These are phyloP conservation scores for Stachybotrys chlorohalonatus DNA, from an alignment of 2,329 filamentous ascomycete species.

Conservation along the genomic window DNA sequence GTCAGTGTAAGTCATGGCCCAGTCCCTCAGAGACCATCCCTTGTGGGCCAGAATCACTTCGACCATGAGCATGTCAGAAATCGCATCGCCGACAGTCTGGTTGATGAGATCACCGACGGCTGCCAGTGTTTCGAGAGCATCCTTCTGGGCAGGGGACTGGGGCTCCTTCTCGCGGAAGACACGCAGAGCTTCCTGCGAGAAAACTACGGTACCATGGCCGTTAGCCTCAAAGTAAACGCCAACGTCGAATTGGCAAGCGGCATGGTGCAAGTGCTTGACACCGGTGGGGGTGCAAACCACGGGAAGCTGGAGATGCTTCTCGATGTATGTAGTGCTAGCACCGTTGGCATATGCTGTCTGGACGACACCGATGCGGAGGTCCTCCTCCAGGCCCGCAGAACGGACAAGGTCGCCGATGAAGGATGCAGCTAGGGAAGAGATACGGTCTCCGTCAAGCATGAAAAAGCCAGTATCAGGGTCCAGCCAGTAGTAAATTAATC, in stretches of 20 bases:
- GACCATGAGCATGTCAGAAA: slow-evolving; percentile 92
- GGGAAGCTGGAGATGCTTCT: slow-evolving; percentile 77
- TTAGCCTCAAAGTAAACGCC: slow-evolving; percentile 99
- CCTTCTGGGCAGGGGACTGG: slow-evolving; percentile 84
- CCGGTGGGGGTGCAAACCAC: slow-evolving; percentile 91
- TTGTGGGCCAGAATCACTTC: slow-evolving; percentile 96
- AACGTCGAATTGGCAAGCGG: slow-evolving; percentile 88
- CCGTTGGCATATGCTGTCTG: slow-evolving; percentile 98
- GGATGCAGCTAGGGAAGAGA: slow-evolving; percentile 85
- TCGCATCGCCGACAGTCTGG: slow-evolving; percentile 92
- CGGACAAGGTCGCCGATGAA: slow-evolving; percentile 87
- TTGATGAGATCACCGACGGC: slow-evolving; percentile 90
- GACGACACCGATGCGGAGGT: slow-evolving; percentile 85
- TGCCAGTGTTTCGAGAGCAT: slow-evolving; percentile 74
- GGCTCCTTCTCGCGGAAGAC: slow-evolving; percentile 72
- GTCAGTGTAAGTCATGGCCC: slow-evolving; percentile 87
- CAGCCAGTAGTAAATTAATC: slow-evolving; percentile 89
- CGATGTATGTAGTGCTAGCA: slow-evolving; percentile 84
- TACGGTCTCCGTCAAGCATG: slow-evolving; percentile 92
- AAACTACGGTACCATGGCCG: slow-evolving; percentile 92
- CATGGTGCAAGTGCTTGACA: slow-evolving; percentile 96
- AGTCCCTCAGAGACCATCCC: slow-evolving; percentile 80
- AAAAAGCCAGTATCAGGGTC: slow-evolving; percentile 77
- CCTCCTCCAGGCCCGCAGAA: slow-evolving; percentile 66
- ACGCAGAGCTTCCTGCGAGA: slow-evolving; percentile 75